Percentiles rank a stretch among this genome's conserved stretches.
These are phyloP conservation scores for Trametopsis cervina DNA, from an alignment of 768 basidiomycete genomes.

Conservation along the genomic window DNA sequence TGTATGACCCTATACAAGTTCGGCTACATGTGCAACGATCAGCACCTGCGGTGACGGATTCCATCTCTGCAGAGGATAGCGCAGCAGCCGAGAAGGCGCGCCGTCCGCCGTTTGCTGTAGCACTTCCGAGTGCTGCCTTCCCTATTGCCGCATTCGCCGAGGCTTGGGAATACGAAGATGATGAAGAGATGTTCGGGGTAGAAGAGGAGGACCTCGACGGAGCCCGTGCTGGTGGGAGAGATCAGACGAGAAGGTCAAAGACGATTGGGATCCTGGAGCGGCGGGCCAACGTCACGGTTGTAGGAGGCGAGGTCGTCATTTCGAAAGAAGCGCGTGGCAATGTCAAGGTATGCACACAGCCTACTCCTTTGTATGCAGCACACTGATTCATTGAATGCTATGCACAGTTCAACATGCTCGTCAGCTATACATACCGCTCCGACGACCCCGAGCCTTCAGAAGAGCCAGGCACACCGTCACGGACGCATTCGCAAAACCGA, in stretches of 20 bases:
- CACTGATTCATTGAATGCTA: neutral
- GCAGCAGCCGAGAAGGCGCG: constrained; percentile 45
- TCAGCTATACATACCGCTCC: constrained; percentile 89
- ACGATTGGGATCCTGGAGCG: constrained; percentile 81
- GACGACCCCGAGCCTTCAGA: constrained; percentile 75
- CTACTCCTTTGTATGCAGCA: neutral
- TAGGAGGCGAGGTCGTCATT: constrained; percentile 85
- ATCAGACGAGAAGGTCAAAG: constrained; percentile 41
- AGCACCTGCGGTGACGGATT: constrained; percentile 31
- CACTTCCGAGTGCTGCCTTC: constrained; percentile 73
- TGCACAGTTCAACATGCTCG: constrained; percentile 84
- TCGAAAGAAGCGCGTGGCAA: constrained; percentile 71
- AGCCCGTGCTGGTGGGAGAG: constrained; percentile 26
- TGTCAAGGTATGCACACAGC: constrained; percentile 50
- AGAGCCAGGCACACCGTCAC: constrained; percentile 38
- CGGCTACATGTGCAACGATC: constrained; percentile 75
- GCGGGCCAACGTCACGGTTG: constrained; percentile 81
- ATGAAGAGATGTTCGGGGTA: constrained; percentile 69
- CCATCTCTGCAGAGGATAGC: constrained; percentile 18
- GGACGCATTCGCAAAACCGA: constrained; percentile 29
- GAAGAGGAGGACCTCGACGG: constrained; percentile 35
- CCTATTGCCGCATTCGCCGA: constrained; percentile 88
- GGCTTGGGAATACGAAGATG: constrained; percentile 97
- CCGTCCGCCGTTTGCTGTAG: constrained; percentile 72
- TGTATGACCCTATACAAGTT: constrained; percentile 94